phyloP scores from a whole-genome alignment of 2,329 filamentous ascomycete species.

The Xylariaceae sp. region DNA sequence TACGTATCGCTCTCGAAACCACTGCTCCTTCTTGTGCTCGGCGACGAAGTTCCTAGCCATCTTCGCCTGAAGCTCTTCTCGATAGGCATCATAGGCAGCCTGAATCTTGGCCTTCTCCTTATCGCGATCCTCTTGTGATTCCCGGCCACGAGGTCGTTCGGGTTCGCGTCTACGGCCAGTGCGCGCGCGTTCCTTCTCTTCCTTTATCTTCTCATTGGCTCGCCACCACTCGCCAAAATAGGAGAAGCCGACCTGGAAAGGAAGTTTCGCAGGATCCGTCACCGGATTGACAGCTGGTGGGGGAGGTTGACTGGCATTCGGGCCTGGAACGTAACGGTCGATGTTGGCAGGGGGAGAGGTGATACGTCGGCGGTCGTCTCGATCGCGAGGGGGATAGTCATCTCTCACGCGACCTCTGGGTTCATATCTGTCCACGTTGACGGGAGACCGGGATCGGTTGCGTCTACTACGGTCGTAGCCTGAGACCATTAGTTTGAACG shows the following conservation, averaged over 20 bases:
- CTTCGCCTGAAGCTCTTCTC: conserved; percentile 61
- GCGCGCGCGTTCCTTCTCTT: conserved; percentile 65
- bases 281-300: conserved; percentile 56
- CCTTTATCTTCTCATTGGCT: conserved; percentile 72
- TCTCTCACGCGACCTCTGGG: conserved; percentile 59
- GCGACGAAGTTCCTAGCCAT: conserved; percentile 88
- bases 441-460: conserved; percentile 63
- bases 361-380: conserved; percentile 54
- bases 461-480: conserved; percentile 51
- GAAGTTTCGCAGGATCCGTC: conserved; percentile 62
- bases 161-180: conserved; percentile 62
- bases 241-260: conserved; percentile 77
- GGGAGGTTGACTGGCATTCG: conserved; percentile 45
- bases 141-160: conserved; percentile 55
- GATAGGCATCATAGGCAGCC: conserved; percentile 57
- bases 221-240: conserved; percentile 86
- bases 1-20: conserved; percentile 94
- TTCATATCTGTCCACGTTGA: conserved; percentile 68
- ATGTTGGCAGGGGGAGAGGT: conserved; percentile 62
- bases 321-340: conserved; percentile 76
- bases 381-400: conserved; percentile 49
- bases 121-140: conserved; percentile 65
- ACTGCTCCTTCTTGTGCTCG: conserved; percentile 91
- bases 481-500: conserved; percentile 28
- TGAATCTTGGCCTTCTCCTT: conserved; percentile 76